phyloP scores from a whole-genome alignment of 441 rosid genomes.

The Corymbia calophylla region DNA sequence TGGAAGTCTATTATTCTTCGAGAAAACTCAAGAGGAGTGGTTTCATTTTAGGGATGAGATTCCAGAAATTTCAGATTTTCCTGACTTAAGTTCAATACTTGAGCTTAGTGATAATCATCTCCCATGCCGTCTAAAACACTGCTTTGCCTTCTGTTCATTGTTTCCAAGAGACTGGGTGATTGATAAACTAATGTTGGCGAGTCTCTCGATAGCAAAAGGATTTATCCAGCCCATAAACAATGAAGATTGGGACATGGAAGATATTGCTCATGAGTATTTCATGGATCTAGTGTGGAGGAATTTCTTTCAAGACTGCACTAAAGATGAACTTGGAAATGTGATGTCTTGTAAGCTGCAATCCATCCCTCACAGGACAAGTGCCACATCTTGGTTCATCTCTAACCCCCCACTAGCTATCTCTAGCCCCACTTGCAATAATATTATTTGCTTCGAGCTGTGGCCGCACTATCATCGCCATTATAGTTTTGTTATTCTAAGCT shows the following conservation, averaged over 20 bases:
- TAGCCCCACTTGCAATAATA: too few relatives aligned
- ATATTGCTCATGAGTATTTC: not conserved
- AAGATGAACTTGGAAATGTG: not conserved
- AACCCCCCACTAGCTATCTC: too few relatives aligned
- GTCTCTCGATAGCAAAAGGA: not conserved
- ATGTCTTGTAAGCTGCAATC: not conserved
- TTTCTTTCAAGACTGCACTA: not conserved
- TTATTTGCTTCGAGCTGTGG: too few relatives aligned
- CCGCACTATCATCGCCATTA: too few relatives aligned
- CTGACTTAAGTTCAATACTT: accelerated
- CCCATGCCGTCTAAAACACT: not conserved
- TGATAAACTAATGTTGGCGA: not conserved
- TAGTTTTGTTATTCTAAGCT: too few relatives aligned
- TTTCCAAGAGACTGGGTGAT: not conserved
- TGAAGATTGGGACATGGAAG: not conserved
- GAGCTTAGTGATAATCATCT: not conserved
- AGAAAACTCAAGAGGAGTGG: not conserved
- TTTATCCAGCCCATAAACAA: not conserved
- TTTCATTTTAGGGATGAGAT: not conserved
- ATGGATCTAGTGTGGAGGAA: not conserved
- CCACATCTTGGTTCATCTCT: too few relatives aligned
- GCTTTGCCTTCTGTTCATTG: not conserved
- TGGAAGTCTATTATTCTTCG: not conserved
- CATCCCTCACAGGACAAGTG: too few relatives aligned
- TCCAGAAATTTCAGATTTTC: accelerated